Percentiles rank a stretch among this genome's conserved stretches.
phyloP scores from a whole-genome alignment of 495 filamentous ascomycete species.

The Neurospora sp. region DNA sequence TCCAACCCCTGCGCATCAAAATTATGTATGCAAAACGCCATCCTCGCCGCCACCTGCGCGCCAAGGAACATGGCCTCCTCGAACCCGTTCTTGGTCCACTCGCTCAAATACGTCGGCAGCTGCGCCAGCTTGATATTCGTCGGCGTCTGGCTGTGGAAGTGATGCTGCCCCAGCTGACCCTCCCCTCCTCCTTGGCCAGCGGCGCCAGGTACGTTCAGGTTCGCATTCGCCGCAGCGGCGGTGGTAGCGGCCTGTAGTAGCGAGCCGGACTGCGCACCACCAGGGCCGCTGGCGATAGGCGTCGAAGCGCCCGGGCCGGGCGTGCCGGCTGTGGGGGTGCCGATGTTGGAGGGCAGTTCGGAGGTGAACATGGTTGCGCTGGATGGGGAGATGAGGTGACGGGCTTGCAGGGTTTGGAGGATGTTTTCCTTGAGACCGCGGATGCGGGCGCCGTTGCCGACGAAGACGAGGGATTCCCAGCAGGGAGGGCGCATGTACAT shows the following conservation, averaged over 20 bases:
- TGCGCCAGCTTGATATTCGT: constrained; percentile 70
- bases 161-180: constrained; percentile 32
- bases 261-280: constrained; percentile 58
- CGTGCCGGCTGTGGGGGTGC: constrained; percentile 70
- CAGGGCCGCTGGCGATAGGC: constrained; percentile 54
- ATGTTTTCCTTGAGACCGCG: constrained; percentile 83
- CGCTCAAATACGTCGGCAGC: constrained; percentile 79
- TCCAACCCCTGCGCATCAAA: constrained; percentile 30
- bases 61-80: constrained; percentile 76
- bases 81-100: constrained; percentile 80
- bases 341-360: constrained; percentile 83
- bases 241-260: constrained; percentile 88
- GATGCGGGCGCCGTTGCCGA: constrained; percentile 79
- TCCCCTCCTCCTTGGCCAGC: not conserved
- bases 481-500: constrained; percentile 68
- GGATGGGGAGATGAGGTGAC: constrained; percentile 82
- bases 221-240: constrained; percentile 26
- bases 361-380: constrained; percentile 92
- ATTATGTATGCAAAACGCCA: constrained; percentile 51
- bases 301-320: constrained; percentile 51
- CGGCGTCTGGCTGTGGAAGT: constrained; percentile 83
- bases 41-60: constrained; percentile 64
- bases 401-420: constrained; percentile 61
- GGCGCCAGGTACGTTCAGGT: constrained; percentile 39
- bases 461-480: constrained; percentile 82